Evolutionary conservation across 2,329 filamentous ascomycete species (phyloP), one percentile per base, ranked within the genome.

Genomic region (Lachnellula occidentalis): DNA sequence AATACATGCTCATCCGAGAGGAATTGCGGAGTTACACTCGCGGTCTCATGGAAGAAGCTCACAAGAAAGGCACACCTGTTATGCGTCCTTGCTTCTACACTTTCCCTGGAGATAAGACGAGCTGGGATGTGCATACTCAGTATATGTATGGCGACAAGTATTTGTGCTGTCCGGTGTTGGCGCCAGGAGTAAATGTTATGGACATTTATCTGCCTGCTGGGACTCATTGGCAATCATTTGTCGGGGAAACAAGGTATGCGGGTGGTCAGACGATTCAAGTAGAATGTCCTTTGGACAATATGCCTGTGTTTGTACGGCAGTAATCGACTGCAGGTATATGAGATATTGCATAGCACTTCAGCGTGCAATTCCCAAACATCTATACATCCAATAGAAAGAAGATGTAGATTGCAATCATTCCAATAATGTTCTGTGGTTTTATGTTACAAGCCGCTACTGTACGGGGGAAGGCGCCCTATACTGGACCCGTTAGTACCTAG

Each of bases 121-220:
- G 74, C 15, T 87, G 84, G 83, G 72, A 76, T 4, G 64, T 84
- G 3, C 79, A 82, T 50, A 76, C 76, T 34, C 77, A 86, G 70
- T 87, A 86, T 64, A 80, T 87, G 76, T 87, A 78, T 61, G 84
- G 83, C 0, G 64, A 69, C 15, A 78, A 76, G 63, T 86, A 85
- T 62, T 69, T 87, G 14, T 75, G 78, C 7, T 78, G 74, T 12
- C 83, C 83, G 0, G 73, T 87, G 0, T 61, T 86, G 53, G 64
- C 73, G n/a, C 66, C 78, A 0, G 76, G 76, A 0, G 66, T 12
- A 73, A 65, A 34, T 71, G 24, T 72, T 5, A 70, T 66, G 5
- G 76, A 27, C 24, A 27, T 79, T 0, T 86, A 86, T 63, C 66
- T 86, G 22, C 82, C 82, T 0, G 59, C 54, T 8, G 75, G 75